These are phyloP conservation scores for Tillandsia fasciculata DNA, from an alignment of 176 grass and related monocot species.

Conservation along the genomic window DNA sequence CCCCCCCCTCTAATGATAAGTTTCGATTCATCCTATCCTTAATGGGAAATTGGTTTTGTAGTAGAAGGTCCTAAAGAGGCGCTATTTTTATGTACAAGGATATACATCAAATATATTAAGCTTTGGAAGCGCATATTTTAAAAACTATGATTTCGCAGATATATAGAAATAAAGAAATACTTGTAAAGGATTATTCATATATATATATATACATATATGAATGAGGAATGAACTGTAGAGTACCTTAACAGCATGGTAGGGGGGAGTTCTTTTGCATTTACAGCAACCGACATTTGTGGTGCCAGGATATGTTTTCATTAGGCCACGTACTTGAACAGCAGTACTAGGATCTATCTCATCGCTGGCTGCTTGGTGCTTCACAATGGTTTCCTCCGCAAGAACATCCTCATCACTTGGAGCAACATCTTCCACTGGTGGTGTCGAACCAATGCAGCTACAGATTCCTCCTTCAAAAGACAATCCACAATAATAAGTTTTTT, in stretches of 20 bases:
- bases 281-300: conserved; percentile 63
- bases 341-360: conserved; percentile 54
- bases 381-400: conserved; percentile 55
- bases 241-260: conserved; percentile 97
- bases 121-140: too few relatives aligned
- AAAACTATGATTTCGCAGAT: too few relatives aligned
- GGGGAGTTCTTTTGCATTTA: conserved; percentile 55
- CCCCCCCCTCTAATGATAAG: too few relatives aligned
- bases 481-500: conserved; percentile 5
- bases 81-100: too few relatives aligned
- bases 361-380: conserved; percentile 45
- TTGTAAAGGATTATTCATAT: too few relatives aligned
- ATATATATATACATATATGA: neutral
- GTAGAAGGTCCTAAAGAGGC: too few relatives aligned
- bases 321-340: conserved; percentile 76
- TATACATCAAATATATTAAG: too few relatives aligned
- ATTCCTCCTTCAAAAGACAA: conserved; percentile 61
- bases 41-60: too few relatives aligned
- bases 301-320: conserved; percentile 80
- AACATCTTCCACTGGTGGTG: conserved; percentile 52
- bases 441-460: conserved; percentile 66
- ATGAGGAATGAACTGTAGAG: neutral
- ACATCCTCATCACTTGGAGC: conserved; percentile 79
- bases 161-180: too few relatives aligned
- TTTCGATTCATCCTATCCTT: too few relatives aligned